Evolutionary conservation across 2,329 filamentous ascomycete species (phyloP), one percentile per base, ranked within the genome.

Genomic region (Blumeria graminis): DNA sequence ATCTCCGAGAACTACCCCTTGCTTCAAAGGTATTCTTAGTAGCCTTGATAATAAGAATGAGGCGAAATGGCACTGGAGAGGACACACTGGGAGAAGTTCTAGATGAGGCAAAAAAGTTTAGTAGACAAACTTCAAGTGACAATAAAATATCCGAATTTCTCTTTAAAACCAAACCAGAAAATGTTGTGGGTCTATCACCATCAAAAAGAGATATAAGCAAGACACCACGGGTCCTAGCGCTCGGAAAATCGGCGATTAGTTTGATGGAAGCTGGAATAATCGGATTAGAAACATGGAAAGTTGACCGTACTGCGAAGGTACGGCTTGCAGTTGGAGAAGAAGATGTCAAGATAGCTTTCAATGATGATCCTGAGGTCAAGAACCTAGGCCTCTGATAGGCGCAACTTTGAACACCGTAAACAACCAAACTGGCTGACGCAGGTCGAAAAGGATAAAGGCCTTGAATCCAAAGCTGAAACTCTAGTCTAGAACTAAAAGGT

Each of bases 181-280:
- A 50, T 38, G 11, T 28, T 32, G 11, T 11, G 6, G 33, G 34
- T 1, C 3, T 14, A 16, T 16, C 14, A 6, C 7, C 16, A 11
- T 36, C 13, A 13, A 33, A 14, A 38, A 50, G 36, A 10, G 56
- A 41, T 32, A 38, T 10, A 9, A 48, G 16, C 6, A 58, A 36
- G 22, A 57, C 67, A 6, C 70, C 76, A 14, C 67, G 80, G 45
- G 71, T 82, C 1, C 64, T 74, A 32, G 78, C 78, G 36, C 70
- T 94, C 64, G 79, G 82, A 38, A 74, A 75, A 36, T 89, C 88
- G 0, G 86, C 87, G 1, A 76, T 86, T 57, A 88, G 90, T 58
- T 74, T 98, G 18, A 82, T 86, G 59, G 88, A 92, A 59, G 86
- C 89, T 0, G 92, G 92, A 0, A 78, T 98, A 55, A 75, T 98